A percentile compares a stretch with the other conserved stretches of the same genome.
These are phyloP conservation scores for Calamus simplicifolius DNA, from an alignment of 176 grass and related monocot species.

Conservation along the genomic window DNA sequence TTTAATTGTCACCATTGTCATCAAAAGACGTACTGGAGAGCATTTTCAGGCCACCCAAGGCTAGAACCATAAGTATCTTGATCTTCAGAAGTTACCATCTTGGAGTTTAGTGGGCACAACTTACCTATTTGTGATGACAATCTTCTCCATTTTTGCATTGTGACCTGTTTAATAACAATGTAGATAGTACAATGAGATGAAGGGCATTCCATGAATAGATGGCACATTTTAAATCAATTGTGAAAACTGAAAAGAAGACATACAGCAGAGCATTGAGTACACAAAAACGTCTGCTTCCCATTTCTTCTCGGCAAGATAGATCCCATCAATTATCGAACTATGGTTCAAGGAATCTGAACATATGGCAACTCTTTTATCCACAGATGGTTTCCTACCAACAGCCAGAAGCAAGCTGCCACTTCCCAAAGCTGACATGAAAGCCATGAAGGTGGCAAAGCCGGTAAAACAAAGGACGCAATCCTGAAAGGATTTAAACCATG, in stretches of 20 bases:
- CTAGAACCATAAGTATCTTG: constrained; percentile 13
- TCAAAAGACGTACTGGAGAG: not conserved
- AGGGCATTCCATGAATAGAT: too few species aligned
- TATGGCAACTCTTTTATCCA: constrained; percentile 45
- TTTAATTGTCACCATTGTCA: not conserved
- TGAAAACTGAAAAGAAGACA: not conserved
- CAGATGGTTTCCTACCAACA: constrained; percentile 28
- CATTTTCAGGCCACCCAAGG: not conserved
- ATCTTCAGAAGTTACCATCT: not conserved
- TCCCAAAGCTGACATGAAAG: constrained; percentile 63
- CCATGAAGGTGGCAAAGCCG: constrained; percentile 80
- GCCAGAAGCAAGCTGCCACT: constrained; percentile 55
- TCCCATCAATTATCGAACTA: constrained; percentile 91
- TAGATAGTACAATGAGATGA: not conserved
- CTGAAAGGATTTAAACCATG: constrained; percentile 8
- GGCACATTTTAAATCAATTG: too few species aligned
- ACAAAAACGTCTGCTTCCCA: constrained; percentile 60
- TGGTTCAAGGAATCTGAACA: constrained; percentile 90
- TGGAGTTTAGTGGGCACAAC: not conserved
- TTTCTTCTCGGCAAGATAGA: constrained; percentile 52
- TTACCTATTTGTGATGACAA: constrained; percentile 84
- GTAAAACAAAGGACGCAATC: constrained; percentile 86
- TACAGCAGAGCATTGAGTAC: constrained; percentile 84
- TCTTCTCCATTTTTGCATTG: constrained; percentile 57
- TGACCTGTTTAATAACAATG: constrained; percentile 32